A percentile compares a stretch with the other conserved stretches of the same genome.
These are phyloP conservation scores for Hypoxylon fragiforme DNA, from an alignment of 495 filamentous ascomycete genomes.

Conservation along the genomic window DNA sequence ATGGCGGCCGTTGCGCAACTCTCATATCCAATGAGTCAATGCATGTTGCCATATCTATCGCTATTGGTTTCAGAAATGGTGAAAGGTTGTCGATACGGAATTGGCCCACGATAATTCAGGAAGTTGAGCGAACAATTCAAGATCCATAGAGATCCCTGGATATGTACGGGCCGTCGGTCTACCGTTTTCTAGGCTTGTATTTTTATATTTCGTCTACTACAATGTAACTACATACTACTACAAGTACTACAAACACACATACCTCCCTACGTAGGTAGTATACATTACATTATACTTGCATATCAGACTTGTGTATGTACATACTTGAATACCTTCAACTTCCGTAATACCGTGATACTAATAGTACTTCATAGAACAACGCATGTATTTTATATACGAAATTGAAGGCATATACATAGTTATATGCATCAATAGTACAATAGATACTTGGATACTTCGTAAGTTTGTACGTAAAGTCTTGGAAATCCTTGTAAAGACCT, in stretches of 20 bases:
- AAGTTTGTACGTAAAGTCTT: background rate
- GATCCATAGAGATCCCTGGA: background rate
- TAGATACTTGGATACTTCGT: background rate
- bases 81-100: conserved; percentile 22
- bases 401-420: no score
- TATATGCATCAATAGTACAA: no score
- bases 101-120: conserved; percentile 22
- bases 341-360: no score
- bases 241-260: background rate
- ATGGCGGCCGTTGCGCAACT: conserved; percentile 24
- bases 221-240: background rate
- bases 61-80: conserved; percentile 24
- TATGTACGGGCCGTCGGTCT: background rate
- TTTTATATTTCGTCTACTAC: no score
- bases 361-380: no score
- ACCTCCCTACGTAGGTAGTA: background rate
- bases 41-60: conserved; percentile 29
- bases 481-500: conserved; percentile 6
- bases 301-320: no score
- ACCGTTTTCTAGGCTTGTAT: no score
- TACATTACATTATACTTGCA: no score
- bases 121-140: conserved; percentile 6
- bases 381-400: no score
- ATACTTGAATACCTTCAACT: no score
- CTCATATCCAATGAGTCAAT: conserved; percentile 19